A percentile compares a stretch with the other conserved stretches of the same genome.
These are phyloP conservation scores for Clarireedia paspali DNA, from an alignment of 2,329 filamentous ascomycete genomes.

Conservation along the genomic window DNA sequence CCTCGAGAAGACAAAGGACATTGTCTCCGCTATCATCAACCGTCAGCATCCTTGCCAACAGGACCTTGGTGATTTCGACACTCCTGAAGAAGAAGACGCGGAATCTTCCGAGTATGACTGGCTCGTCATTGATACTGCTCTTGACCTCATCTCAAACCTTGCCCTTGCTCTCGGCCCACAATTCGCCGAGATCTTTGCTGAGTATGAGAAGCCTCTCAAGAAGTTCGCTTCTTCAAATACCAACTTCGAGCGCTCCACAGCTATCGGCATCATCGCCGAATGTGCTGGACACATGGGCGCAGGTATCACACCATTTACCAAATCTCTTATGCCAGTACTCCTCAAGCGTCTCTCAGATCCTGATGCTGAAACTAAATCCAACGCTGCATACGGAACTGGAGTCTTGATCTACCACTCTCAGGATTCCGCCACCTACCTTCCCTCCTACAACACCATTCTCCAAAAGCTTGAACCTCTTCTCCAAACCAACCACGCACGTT, in stretches of 20 bases:
- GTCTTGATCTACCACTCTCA: conserved; percentile 76
- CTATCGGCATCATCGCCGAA: conserved; percentile 88
- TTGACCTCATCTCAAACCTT: conserved; percentile 83
- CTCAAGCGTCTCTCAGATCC: conserved; percentile 83
- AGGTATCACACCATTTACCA: conserved; percentile 75
- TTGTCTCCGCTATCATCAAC: conserved; percentile 72
- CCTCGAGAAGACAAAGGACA: conserved; percentile 68
- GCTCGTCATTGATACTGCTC: conserved; percentile 88
- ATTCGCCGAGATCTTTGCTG: conserved; percentile 87
- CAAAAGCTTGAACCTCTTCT: conserved; percentile 81
- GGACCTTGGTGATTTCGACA: conserved; percentile 76
- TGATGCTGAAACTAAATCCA: conserved; percentile 87
- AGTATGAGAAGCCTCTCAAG: conserved; percentile 86
- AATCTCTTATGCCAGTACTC: conserved; percentile 68
- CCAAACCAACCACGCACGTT: conserved; percentile 66
- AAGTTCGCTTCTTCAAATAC: conserved; percentile 84
- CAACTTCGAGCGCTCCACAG: conserved; percentile 78
- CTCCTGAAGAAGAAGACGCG: conserved; percentile 58
- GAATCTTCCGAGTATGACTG: conserved; percentile 93
- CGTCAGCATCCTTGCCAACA: conserved; percentile 90
- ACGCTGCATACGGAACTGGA: conserved; percentile 86
- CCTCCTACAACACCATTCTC: conserved; percentile 70
- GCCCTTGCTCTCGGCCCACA: conserved; percentile 71
- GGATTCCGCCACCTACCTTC: conserved; percentile 61
- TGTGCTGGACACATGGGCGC: conserved; percentile 77